A percentile compares a stretch with the other conserved stretches of the same genome.
These are phyloP conservation scores for Erigeron canadensis DNA, from an alignment of 129 eudicot species.

Conservation along the genomic window DNA sequence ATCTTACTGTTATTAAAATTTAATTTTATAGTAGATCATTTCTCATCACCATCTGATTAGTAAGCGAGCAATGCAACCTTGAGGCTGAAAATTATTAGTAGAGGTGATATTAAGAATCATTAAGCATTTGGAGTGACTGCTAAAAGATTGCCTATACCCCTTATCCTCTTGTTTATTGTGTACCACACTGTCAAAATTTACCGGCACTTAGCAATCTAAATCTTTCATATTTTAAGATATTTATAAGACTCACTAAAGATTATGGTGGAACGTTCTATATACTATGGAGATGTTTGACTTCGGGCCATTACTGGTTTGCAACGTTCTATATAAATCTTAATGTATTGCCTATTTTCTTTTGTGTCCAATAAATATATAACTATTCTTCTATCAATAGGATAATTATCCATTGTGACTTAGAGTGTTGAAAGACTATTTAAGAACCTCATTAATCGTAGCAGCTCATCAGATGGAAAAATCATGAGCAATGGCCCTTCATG, in stretches of 20 bases:
- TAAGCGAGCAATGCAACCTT: too few relatives aligned
- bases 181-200: too few relatives aligned
- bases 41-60: too few relatives aligned
- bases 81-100: too few relatives aligned
- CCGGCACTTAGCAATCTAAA: constrained; percentile 11
- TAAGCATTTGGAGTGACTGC: too few relatives aligned
- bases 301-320: constrained; percentile 77
- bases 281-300: constrained; percentile 91
- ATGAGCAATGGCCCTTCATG: constrained; percentile 60
- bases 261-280: constrained; percentile 69
- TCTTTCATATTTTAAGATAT: constrained; percentile 54
- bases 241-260: constrained; percentile 84
- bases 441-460: constrained; percentile 38
- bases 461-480: constrained; percentile 58
- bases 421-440: constrained; percentile 80
- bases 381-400: constrained; percentile 44
- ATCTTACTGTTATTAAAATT: too few relatives aligned
- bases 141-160: too few relatives aligned
- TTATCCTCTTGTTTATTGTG: too few relatives aligned
- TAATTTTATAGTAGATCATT: too few relatives aligned
- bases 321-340: too few relatives aligned
- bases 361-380: background rate
- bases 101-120: too few relatives aligned
- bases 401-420: constrained; percentile 70
- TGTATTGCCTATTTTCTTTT: constrained; percentile 2